A percentile compares a stretch with the other conserved stretches of the same genome.
phyloP scores from a whole-genome alignment of 352 stramenopile species.

The Phytophthora pistaciae region DNA sequence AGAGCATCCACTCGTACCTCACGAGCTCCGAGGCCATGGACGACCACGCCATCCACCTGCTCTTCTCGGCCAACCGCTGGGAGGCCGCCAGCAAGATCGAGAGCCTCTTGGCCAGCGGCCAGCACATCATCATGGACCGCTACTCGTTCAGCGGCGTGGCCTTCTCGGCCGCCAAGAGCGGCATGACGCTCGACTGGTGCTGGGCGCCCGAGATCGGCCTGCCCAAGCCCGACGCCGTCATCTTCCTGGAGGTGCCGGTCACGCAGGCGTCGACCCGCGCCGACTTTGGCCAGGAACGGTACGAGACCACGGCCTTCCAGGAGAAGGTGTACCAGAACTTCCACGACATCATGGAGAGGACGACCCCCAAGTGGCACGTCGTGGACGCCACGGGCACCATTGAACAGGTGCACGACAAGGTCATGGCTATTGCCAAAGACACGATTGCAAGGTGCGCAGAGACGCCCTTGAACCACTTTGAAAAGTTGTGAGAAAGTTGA shows the following conservation, averaged over 20 bases:
- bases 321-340: constrained; percentile 88
- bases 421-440: constrained; percentile 62
- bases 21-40: constrained; percentile 91
- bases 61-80: constrained; percentile 99
- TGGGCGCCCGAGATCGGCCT: constrained; percentile 97
- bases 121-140: constrained; percentile 97
- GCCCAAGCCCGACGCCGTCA: constrained; percentile 96
- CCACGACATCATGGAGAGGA: constrained; percentile 58
- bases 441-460: constrained; percentile 46
- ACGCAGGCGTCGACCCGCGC: constrained; percentile 90
- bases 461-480: constrained; percentile 52
- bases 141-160: constrained; percentile 98
- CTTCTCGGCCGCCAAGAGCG: constrained; percentile 97
- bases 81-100: constrained; percentile 91
- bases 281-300: constrained; percentile 94
- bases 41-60: constrained; percentile 98
- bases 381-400: constrained; percentile 84
- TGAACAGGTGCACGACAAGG: constrained; percentile 72
- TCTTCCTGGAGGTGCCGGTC: constrained; percentile 97
- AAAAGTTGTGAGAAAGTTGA: constrained; percentile 35
- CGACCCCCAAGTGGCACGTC: constrained; percentile 72
- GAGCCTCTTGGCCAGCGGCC: constrained; percentile 75
- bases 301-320: constrained; percentile 93
- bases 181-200: constrained; percentile 97
- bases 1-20: constrained; percentile 98